Conservation (phyloP, 1,284 basidiomycete species). For the Chalciporus piperatoides region DNA sequence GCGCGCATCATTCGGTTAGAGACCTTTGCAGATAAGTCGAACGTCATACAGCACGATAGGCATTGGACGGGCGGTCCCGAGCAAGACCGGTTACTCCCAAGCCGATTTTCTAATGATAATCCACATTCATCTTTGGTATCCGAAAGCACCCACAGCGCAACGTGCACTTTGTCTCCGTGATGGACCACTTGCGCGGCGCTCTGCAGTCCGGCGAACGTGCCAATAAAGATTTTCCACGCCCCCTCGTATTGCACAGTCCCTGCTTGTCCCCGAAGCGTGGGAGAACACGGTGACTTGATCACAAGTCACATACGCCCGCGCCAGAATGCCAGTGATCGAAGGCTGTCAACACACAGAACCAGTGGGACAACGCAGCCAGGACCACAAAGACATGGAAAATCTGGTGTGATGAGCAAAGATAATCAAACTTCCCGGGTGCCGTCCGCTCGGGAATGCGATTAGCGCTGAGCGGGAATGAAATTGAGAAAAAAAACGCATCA, state of each 20-base stretch:
- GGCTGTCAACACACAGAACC: slow-evolving; percentile 53
- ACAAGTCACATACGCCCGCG: slow-evolving; percentile 32
- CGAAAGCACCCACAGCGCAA: slow-evolving; percentile 27
- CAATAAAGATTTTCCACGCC: slow-evolving; percentile 22
- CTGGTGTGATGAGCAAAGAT: slow-evolving; percentile 78
- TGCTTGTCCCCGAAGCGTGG: slow-evolving; percentile 18
- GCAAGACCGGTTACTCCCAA: slow-evolving; percentile 9
- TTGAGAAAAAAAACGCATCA: slow-evolving; percentile 23
- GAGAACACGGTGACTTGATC: slow-evolving; percentile 24
- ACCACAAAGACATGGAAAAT: slow-evolving; percentile 87
- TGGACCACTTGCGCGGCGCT: slow-evolving; percentile 9
- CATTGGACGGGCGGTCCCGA: slow-evolving; percentile 27
- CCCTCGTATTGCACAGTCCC: slow-evolving; percentile 16
- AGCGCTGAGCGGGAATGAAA: slow-evolving; percentile 51
- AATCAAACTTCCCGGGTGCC: slow-evolving; percentile 78
- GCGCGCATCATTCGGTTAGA: slow-evolving; percentile 16
- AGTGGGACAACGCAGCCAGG: slow-evolving; percentile 74
- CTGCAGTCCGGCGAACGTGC: slow-evolving; percentile 14
- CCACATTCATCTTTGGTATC: slow-evolving; percentile 24
- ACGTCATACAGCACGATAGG: slow-evolving; percentile 10
- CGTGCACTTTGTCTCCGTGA: slow-evolving; percentile 33
- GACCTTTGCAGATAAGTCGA: slow-evolving; percentile 8
- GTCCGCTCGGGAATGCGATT: slow-evolving; percentile 80
- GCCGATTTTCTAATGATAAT: slow-evolving; percentile 31
- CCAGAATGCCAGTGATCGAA: slow-evolving; percentile 56